Base-by-base conservation (phyloP, 495 filamentous ascomycete genomes). In the Opeltia flavorubescens region DNA sequence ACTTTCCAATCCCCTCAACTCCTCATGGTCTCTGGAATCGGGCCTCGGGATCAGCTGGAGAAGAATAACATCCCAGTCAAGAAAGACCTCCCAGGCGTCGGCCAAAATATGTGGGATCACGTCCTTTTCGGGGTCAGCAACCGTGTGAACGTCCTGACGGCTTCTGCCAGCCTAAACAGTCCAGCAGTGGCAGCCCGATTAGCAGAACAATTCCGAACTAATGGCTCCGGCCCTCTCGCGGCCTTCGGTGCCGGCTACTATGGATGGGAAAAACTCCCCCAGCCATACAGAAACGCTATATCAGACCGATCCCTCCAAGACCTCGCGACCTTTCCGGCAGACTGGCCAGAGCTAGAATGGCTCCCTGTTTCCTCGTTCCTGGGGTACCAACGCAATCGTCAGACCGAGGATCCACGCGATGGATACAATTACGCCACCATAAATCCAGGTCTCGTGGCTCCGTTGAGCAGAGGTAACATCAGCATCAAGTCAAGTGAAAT, bases 381-480 rank as follows among this genome's bases (percentile, higher is more conserved):
- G 18, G 54, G 55, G 13, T 18, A 26, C 27, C 46, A 34, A 6
- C 25, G 44, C 1, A 41, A 48, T 34, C 35, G 30, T 17, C 21
- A 36, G 29, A 2, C 43, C 29, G 53, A 46, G 0, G 57, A 52
- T 15, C 67, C 68, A 0, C 27, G 39, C 8, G 61, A 64, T 38
- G 66, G 65, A 5, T 58, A 58, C 6, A 64, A 75, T 7, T 77
- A 77, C 52, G 65, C 61, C n/a, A 53, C 62, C 6, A 59, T 77
- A 7, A 15, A 59, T 9, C 62, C 54, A 0, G 62, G 59, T 0
- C 55, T 81, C 4, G 48, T 68, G 0, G 59, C 76, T 0, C 72
- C 76, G 0, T 52, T 66, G 4, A 75, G 71, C 0, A 62, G 73
- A 0, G 77, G 78, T 29, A 75, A 62, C 43, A 65, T 83, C 5